Percentiles rank a stretch among this genome's conserved stretches.
Conservation (phyloP, 257 asterid species). For the Capsicum chinense region DNA sequence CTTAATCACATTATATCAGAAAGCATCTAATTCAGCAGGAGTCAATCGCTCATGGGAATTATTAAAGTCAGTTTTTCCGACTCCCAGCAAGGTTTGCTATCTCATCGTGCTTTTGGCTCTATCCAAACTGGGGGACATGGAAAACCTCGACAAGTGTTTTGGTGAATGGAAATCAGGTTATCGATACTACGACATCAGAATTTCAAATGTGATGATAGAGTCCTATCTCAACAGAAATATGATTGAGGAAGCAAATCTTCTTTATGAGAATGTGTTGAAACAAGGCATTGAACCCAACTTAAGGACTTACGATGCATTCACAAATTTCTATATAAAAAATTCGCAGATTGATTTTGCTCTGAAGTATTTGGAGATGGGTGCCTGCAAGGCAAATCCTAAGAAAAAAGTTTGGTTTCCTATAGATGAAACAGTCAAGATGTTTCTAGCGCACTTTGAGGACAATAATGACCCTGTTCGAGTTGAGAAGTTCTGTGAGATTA, state of each 20-base stretch:
- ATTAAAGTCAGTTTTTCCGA: slow-evolving; percentile 31
- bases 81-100: slow-evolving; percentile 38
- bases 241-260: slow-evolving; percentile 64
- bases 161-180: slow-evolving; percentile 64
- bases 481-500: slow-evolving; percentile 53
- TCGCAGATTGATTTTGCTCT: slow-evolving; percentile 60
- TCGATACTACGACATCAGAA: slow-evolving; percentile 50
- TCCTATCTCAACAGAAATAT: slow-evolving; percentile 53
- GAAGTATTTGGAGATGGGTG: slow-evolving; percentile 65
- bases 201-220: slow-evolving; percentile 69
- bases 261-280: slow-evolving; percentile 43
- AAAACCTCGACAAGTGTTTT: slow-evolving; percentile 53
- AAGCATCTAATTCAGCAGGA: slow-evolving; percentile 60
- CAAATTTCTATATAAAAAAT: slow-evolving; percentile 49
- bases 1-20: slow-evolving; percentile 54
- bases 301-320: slow-evolving; percentile 50
- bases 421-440: slow-evolving; percentile 54
- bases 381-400: slow-evolving; percentile 37
- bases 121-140: slow-evolving; percentile 53
- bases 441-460: slow-evolving; percentile 55
- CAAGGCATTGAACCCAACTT: slow-evolving; percentile 50
- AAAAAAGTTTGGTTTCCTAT: slow-evolving; percentile 53
- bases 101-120: slow-evolving; percentile 41
- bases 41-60: slow-evolving; percentile 44
- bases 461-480: slow-evolving; percentile 48